phyloP scores from a whole-genome alignment of 306 rosid genomes.

The Corylus americana region DNA sequence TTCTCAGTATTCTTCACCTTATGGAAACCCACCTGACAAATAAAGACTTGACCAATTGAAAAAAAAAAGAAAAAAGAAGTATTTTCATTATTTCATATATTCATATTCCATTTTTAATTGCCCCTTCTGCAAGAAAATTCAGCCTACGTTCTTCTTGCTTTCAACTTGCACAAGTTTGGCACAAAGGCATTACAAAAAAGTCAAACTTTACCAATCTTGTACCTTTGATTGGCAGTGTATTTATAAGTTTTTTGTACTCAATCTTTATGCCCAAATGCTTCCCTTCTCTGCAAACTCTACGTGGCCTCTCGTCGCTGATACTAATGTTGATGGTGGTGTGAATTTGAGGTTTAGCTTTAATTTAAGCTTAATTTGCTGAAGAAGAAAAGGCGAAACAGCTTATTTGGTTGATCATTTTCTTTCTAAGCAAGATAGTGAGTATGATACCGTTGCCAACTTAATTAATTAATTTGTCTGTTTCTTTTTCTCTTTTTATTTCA shows the following conservation, averaged over 20 bases:
- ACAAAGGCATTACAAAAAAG: slow-evolving; percentile 45
- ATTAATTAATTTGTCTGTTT: slow-evolving; percentile 12
- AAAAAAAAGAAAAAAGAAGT: neutral
- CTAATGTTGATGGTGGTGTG: slow-evolving; percentile 28
- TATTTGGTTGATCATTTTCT: slow-evolving; percentile 27
- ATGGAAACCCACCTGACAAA: slow-evolving; percentile 53
- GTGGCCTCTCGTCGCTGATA: slow-evolving; percentile 20
- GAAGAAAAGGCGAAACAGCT: slow-evolving; percentile 48
- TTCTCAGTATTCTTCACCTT: neutral
- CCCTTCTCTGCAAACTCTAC: slow-evolving; percentile 30
- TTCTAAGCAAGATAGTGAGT: slow-evolving; percentile 33
- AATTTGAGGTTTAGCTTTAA: slow-evolving; percentile 13
- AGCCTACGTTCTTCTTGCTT: slow-evolving; percentile 35
- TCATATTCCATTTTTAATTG: neutral
- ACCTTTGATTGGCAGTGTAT: slow-evolving; percentile 10
- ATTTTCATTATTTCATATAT: too few relatives aligned
- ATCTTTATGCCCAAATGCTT: slow-evolving; percentile 20
- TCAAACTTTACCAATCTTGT: slow-evolving; percentile 35
- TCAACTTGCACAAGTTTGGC: slow-evolving; percentile 69
- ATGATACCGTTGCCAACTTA: slow-evolving; percentile 30
- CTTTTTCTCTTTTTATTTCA: neutral
- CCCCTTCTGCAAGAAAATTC: slow-evolving; percentile 32
- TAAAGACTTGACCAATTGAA: slow-evolving; percentile 29
- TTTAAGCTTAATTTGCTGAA: slow-evolving; percentile 50
- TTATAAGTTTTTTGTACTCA: slow-evolving; percentile 24